Evolutionary conservation across 2,329 filamentous ascomycete genomes (phyloP).

Genomic region (Monascus ruber): DNA sequence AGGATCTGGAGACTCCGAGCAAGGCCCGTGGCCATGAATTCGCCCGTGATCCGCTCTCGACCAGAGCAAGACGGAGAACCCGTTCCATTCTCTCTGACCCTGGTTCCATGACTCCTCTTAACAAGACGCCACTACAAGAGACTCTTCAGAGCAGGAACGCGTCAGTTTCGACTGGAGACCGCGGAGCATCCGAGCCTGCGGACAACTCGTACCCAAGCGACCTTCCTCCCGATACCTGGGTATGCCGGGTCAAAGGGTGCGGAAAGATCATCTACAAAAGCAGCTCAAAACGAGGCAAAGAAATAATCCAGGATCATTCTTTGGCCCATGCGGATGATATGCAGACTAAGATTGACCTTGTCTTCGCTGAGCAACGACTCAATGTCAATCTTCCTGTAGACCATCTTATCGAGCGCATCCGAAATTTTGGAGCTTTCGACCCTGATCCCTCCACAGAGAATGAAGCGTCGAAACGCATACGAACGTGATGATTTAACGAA

Average conservation of each 20-base stretch:
- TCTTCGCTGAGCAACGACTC: conserved; percentile 23
- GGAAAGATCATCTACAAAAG: conserved; percentile 21
- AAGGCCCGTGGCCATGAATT: conserved; percentile 22
- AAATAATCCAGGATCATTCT: conserved; percentile 22
- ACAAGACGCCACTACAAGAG: conserved; percentile 19
- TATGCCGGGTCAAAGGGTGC: conserved; percentile 21
- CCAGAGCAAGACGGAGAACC: conserved; percentile 18
- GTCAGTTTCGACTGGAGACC: conserved; percentile 1
- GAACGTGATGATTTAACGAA: conserved; percentile 2
- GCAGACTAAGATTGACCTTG: conserved; percentile 23
- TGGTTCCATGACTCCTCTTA: conserved; percentile 7
- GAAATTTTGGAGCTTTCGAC: conserved; percentile 15
- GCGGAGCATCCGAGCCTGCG: conserved; percentile 3
- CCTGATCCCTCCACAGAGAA: conserved; percentile 7
- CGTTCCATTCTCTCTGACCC: conserved; percentile 19
- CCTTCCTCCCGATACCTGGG: conserved; percentile 20
- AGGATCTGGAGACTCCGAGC: conserved; percentile 23
- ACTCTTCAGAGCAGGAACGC: conserved; percentile 13
- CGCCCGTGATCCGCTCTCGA: conserved; percentile 21
- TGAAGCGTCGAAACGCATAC: conserved; percentile 5
- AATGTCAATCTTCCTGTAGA: conserved; percentile 22
- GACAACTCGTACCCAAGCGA: conserved; percentile 6
- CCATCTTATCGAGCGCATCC: conserved; percentile 22
- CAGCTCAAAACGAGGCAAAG: conserved; percentile 20
- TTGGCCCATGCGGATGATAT: conserved; percentile 25